These are phyloP conservation scores for Verbena officinalis DNA, from an alignment of 257 asterid species.

Conservation along the genomic window DNA sequence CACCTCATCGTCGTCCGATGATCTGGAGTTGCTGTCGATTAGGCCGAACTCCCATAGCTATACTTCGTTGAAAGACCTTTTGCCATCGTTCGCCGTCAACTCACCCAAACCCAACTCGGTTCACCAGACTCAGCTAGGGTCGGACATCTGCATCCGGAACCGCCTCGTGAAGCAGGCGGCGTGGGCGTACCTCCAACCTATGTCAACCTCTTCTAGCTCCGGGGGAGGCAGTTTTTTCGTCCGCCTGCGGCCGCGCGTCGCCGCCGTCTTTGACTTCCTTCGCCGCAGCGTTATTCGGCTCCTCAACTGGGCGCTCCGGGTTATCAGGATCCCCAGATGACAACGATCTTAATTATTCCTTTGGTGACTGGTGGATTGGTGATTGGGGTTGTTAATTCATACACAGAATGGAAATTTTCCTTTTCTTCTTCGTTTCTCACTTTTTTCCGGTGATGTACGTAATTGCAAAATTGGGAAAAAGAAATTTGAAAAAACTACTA, in stretches of 20 bases:
- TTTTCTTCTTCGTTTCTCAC: conserved; percentile 13
- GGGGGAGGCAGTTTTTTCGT: conserved; percentile 40
- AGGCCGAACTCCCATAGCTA: conserved; percentile 47
- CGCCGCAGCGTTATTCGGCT: conserved; percentile 38
- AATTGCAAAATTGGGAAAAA: conserved; percentile 4
- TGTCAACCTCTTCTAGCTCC: conserved; percentile 64
- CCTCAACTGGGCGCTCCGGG: conserved; percentile 53
- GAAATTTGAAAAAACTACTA: not conserved
- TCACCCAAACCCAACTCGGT: conserved; percentile 52
- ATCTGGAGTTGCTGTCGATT: conserved; percentile 49
- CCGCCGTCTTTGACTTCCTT: conserved; percentile 41
- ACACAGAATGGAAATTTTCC: not conserved
- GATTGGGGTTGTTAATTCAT: conserved; percentile 11
- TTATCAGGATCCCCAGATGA: conserved; percentile 48
- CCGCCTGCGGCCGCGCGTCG: conserved; percentile 41
- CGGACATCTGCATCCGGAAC: conserved; percentile 76
- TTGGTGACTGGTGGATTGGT: conserved; percentile 3
- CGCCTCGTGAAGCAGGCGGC: conserved; percentile 93
- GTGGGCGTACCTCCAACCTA: conserved; percentile 96
- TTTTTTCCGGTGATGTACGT: conserved; percentile 34
- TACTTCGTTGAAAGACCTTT: conserved; percentile 71
- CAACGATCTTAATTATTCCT: conserved; percentile 20
- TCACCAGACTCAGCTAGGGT: conserved; percentile 36
- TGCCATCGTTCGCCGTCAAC: conserved; percentile 53
- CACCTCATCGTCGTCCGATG: conserved; percentile 42